A percentile compares a stretch with the other conserved stretches of the same genome.
phyloP scores from a whole-genome alignment of 305 asterid genomes.

The Rubia tinctorum region DNA sequence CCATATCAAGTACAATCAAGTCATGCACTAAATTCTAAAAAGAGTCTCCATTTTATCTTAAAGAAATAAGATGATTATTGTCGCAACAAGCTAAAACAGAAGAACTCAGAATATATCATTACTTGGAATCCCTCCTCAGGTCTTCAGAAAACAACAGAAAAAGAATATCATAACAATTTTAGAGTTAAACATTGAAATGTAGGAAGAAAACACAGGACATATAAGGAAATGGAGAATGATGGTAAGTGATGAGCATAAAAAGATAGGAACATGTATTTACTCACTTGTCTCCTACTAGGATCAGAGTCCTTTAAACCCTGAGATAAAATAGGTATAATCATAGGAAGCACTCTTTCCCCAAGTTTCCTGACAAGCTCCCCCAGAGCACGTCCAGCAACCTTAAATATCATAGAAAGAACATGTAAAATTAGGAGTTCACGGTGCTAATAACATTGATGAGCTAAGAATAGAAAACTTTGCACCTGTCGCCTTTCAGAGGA shows the following conservation, averaged over 20 bases:
- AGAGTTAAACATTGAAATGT: background rate
- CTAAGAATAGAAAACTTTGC: background rate
- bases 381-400: constrained; percentile 97
- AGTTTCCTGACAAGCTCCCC: constrained; percentile 99
- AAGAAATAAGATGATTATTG: background rate
- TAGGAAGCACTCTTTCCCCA: constrained; percentile 99
- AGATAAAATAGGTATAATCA: constrained; percentile 87
- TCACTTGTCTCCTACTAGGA: constrained; percentile 94
- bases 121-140: background rate
- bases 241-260: background rate
- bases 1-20: background rate
- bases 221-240: background rate
- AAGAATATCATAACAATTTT: background rate
- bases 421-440: background rate
- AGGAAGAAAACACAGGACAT: background rate
- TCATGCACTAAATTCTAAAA: background rate
- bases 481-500: constrained; percentile 99
- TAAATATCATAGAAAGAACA: constrained; percentile 22
- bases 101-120: background rate
- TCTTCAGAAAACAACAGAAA: background rate
- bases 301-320: constrained; percentile 76
- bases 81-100: background rate
- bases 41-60: background rate
- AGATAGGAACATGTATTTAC: constrained; percentile 17
- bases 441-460: background rate